These are phyloP conservation scores for Elongisporangium senticosum DNA, from an alignment of 352 stramenopile genomes.

Conservation along the genomic window DNA sequence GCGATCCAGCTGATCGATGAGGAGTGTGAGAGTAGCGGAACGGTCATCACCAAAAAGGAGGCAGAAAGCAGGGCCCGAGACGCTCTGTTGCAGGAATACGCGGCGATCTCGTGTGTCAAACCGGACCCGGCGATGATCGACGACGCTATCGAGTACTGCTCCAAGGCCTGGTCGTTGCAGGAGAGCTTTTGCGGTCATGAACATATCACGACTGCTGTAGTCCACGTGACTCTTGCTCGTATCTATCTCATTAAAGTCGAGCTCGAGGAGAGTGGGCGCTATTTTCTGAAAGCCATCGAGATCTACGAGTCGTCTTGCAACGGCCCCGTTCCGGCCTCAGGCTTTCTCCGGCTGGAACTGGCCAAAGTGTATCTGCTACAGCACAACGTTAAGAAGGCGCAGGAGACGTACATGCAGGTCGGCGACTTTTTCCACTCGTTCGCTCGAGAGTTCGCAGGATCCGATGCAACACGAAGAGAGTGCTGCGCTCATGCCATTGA, in stretches of 20 bases:
- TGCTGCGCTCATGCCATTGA: constrained; percentile 56
- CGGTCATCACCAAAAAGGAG: constrained; percentile 41
- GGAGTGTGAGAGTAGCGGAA: constrained; percentile 6
- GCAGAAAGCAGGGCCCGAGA: constrained; percentile 35
- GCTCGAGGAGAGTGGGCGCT: constrained; percentile 26
- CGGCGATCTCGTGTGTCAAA: constrained; percentile 16
- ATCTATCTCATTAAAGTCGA: constrained; percentile 37
- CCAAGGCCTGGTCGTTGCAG: constrained; percentile 57
- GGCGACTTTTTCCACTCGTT: constrained; percentile 60
- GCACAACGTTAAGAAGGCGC: constrained; percentile 9
- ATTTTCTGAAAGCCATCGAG: constrained; percentile 39
- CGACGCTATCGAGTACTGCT: constrained; percentile 60
- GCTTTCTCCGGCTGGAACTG: constrained; percentile 54
- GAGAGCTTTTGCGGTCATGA: constrained; percentile 39
- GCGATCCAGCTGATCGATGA: constrained; percentile 35
- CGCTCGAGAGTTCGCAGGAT: constrained; percentile 42
- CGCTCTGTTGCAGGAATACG: constrained; percentile 34
- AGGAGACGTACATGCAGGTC: constrained; percentile 24
- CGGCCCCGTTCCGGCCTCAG: constrained; percentile 45
- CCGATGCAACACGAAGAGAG: constrained; percentile 47
- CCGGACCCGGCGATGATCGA: constrained; percentile 35
- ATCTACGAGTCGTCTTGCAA: constrained; percentile 56
- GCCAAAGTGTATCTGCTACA: constrained; percentile 45
- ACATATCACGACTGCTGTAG: constrained; percentile 43
- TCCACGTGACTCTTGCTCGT: constrained; percentile 52